phyloP scores from a whole-genome alignment of 2,329 filamentous ascomycete species.

The Lachnellula subtilissima region DNA sequence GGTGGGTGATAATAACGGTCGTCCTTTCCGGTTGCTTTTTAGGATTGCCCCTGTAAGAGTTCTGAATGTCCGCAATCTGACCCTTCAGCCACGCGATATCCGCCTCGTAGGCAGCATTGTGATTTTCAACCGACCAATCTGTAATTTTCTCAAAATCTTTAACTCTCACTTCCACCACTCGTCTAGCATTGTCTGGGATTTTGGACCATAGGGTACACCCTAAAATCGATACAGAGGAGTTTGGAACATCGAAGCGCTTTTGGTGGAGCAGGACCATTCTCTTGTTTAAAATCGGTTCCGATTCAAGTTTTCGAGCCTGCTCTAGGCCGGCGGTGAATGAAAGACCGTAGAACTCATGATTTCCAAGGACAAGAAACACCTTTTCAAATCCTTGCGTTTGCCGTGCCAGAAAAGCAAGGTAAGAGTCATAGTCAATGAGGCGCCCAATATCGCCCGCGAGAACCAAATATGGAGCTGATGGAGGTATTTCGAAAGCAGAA shows the following conservation, averaged over 20 bases:
- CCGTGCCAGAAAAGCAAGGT: slow-evolving; percentile 3
- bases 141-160: slow-evolving; percentile 13
- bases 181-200: slow-evolving; percentile 35
- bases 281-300: slow-evolving; percentile 3
- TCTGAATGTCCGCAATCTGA: slow-evolving; percentile 30
- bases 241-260: slow-evolving; percentile 34
- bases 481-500: slow-evolving; percentile 35
- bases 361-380: slow-evolving; percentile 43
- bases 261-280: slow-evolving; percentile 38
- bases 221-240: slow-evolving; percentile 37
- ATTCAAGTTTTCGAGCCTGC: slow-evolving; percentile 6
- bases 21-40: slow-evolving; percentile 29
- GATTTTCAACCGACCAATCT: slow-evolving; percentile 9
- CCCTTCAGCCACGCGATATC: slow-evolving; percentile 37
- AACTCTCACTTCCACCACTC: slow-evolving; percentile 9
- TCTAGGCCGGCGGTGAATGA: slow-evolving; percentile 18
- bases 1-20: slow-evolving; percentile 37
- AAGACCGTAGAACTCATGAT: slow-evolving; percentile 37
- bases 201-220: slow-evolving; percentile 48
- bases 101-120: slow-evolving; percentile 2
- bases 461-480: slow-evolving; percentile 40
- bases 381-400: slow-evolving; percentile 35
- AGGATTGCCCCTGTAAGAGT: neutral
- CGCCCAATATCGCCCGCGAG: slow-evolving; percentile 46
- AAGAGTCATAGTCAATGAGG: slow-evolving; percentile 33